Percentiles rank a stretch among this genome's conserved stretches.
Evolutionary conservation across 1,139 yeast genomes (phyloP).

Genomic region (Geotrichum cucujoidarum): DNA sequence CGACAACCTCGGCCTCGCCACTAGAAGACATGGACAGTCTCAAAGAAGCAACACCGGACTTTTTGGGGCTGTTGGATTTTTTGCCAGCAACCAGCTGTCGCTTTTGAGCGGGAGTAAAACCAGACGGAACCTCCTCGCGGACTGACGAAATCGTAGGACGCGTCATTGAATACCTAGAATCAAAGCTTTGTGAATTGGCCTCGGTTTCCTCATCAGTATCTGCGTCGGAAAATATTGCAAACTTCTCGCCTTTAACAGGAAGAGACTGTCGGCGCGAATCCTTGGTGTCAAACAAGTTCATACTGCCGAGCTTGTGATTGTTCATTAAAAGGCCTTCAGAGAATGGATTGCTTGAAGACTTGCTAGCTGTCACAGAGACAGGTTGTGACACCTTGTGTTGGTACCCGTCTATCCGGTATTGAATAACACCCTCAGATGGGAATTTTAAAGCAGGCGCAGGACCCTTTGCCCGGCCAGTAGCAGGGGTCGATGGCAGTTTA

Average conservation of each 20-base stretch:
- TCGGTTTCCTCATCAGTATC: constrained; percentile 13
- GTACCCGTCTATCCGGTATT: constrained; percentile 6
- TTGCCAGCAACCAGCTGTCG: constrained; percentile 3
- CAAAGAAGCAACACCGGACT: constrained; percentile 19
- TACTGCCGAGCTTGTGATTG: constrained; percentile 3
- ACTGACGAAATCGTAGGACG: constrained; percentile 7
- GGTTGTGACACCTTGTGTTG: not conserved
- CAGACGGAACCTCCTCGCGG: not conserved
- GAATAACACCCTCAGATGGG: constrained; percentile 6
- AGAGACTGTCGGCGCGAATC: constrained; percentile 2
- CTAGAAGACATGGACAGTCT: constrained; percentile 37
- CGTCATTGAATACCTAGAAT: not conserved
- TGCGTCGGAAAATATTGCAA: constrained; percentile 5
- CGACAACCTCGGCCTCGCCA: constrained; percentile 35
- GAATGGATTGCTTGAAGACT: not conserved
- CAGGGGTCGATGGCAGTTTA: not conserved
- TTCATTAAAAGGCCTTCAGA: constrained; percentile 3
- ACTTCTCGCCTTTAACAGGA: constrained; percentile 2
- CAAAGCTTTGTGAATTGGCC: not conserved
- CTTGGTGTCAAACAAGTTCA: not conserved
- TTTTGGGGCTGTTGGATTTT: not conserved
- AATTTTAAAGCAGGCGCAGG: constrained; percentile 3
- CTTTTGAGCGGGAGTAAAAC: not conserved
- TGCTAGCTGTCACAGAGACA: not conserved
- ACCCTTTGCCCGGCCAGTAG: not conserved